A percentile compares a stretch with the other conserved stretches of the same genome.
Evolutionary conservation across 2,329 filamentous ascomycete genomes (phyloP).

Genomic region (Plenodomus tracheiphilus): DNA sequence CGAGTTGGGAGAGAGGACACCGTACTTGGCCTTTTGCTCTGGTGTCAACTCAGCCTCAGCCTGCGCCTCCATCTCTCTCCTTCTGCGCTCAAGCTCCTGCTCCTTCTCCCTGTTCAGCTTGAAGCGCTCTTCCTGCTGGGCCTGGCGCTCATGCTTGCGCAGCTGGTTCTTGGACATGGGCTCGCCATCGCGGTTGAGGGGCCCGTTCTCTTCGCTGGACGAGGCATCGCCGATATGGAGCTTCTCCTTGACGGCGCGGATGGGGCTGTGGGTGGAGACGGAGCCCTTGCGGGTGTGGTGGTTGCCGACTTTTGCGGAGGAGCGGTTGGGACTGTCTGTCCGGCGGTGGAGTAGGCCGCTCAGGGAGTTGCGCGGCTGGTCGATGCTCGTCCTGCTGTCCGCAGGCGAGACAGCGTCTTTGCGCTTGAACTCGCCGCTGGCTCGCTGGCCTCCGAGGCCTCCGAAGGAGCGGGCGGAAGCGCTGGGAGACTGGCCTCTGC

Average conservation of each 20-base stretch:
- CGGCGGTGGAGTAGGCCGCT: constrained; percentile 43
- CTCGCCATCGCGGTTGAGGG: constrained; percentile 55
- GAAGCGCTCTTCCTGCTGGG: constrained; percentile 49
- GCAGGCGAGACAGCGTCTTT: constrained; percentile 30
- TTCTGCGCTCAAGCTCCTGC: constrained; percentile 51
- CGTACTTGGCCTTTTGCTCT: constrained; percentile 63
- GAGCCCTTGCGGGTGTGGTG: constrained; percentile 31
- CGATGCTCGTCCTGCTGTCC: constrained; percentile 38
- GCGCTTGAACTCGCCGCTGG: constrained; percentile 41
- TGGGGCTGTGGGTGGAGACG: constrained; percentile 40
- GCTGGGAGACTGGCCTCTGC: constrained; percentile 23
- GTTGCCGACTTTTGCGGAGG: constrained; percentile 20
- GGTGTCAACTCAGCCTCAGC: constrained; percentile 59
- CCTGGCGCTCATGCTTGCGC: constrained; percentile 53
- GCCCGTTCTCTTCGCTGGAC: constrained; percentile 39
- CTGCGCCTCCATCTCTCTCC: constrained; percentile 51
- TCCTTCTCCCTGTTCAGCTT: constrained; percentile 50
- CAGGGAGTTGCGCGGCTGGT: constrained; percentile 30
- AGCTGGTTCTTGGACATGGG: constrained; percentile 54
- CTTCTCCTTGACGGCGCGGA: constrained; percentile 47
- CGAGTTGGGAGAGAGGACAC: constrained; percentile 60
- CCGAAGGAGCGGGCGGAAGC: constrained; percentile 32
- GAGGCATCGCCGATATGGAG: constrained; percentile 42
- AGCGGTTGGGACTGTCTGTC: constrained; percentile 41
- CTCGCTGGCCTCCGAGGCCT: constrained; percentile 26